Evolutionary conservation across 495 filamentous ascomycete genomes (phyloP).

Genomic region (Tuber calosporum): DNA sequence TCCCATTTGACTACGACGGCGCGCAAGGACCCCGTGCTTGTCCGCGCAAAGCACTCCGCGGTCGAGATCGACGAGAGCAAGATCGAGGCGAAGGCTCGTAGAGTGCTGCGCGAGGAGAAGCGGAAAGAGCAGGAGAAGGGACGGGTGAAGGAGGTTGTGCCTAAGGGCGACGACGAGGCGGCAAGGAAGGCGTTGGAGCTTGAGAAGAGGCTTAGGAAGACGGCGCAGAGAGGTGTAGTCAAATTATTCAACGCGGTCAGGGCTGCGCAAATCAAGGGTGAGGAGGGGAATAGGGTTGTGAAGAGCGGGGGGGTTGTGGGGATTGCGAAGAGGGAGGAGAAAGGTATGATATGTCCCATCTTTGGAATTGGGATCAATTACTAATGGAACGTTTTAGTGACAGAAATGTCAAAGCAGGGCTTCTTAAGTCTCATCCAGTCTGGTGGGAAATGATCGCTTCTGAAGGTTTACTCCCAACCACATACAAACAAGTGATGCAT

Average conservation of each 20-base stretch:
- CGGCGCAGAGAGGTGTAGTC: constrained; percentile 40
- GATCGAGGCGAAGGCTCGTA: constrained; percentile 70
- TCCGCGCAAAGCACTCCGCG: constrained; percentile 64
- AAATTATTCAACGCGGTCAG: constrained; percentile 86
- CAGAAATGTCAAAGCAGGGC: constrained; percentile 91
- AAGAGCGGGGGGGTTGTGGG: constrained; percentile 56
- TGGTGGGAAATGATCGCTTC: constrained; percentile 21
- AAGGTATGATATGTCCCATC: constrained; percentile 21
- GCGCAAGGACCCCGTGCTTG: constrained; percentile 79
- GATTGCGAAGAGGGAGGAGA: constrained; percentile 37
- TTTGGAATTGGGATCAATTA: constrained; percentile 4
- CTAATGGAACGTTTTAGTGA: constrained; percentile 45
- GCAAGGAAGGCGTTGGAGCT: constrained; percentile 55
- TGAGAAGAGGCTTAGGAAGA: constrained; percentile 54
- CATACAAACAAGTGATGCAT: background rate
- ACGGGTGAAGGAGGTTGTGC: constrained; percentile 68
- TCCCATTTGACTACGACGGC: constrained; percentile 75
- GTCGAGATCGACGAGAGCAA: constrained; percentile 62
- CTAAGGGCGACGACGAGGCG: constrained; percentile 49
- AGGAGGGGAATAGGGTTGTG: constrained; percentile 23
- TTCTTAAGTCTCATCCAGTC: constrained; percentile 76
- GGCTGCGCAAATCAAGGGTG: constrained; percentile 65
- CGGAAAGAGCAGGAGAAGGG: constrained; percentile 76
- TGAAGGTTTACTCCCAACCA: background rate
- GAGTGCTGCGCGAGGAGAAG: constrained; percentile 72